phyloP scores from a whole-genome alignment of 805 yeast genomes.

The Saccharomyces mikatae region DNA sequence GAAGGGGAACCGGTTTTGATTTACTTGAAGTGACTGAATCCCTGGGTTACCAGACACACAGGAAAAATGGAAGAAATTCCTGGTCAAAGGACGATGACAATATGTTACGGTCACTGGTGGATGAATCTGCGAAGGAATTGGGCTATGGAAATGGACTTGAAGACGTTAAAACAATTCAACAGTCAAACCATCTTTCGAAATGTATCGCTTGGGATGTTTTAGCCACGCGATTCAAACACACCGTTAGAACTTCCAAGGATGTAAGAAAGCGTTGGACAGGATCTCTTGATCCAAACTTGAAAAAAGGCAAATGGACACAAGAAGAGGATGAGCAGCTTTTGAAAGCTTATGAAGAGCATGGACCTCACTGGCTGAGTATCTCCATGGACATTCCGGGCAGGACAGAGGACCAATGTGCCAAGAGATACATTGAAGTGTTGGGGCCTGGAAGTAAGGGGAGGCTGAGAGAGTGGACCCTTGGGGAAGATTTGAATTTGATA shows the following conservation, averaged over 20 bases:
- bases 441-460: constrained; percentile 75
- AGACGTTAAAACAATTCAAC: constrained; percentile 21
- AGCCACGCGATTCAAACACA: constrained; percentile 38
- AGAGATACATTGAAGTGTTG: constrained; percentile 78
- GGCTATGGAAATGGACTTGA: constrained; percentile 32
- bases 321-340: constrained; percentile 66
- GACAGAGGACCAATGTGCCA: constrained; percentile 93
- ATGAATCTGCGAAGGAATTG: constrained; percentile 28
- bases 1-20: constrained; percentile 28
- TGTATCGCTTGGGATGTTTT: constrained; percentile 56
- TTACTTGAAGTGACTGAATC: constrained; percentile 53
- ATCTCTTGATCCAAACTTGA: constrained; percentile 72
- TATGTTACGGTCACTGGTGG: constrained; percentile 38
- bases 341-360: constrained; percentile 57
- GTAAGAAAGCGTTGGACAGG: constrained; percentile 83
- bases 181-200: constrained; percentile 26
- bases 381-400: constrained; percentile 70
- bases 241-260: constrained; percentile 64
- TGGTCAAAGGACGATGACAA: constrained; percentile 78
- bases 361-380: constrained; percentile 82
- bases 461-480: constrained; percentile 67
- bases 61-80: constrained; percentile 52
- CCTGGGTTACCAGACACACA: constrained; percentile 64
- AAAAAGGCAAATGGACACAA: constrained; percentile 80
- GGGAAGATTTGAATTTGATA: constrained; percentile 69